Evolutionary conservation across 495 filamentous ascomycete genomes (phyloP), one percentile per base, ranked within the genome.

Genomic region (Aspergillus asperescens): DNA sequence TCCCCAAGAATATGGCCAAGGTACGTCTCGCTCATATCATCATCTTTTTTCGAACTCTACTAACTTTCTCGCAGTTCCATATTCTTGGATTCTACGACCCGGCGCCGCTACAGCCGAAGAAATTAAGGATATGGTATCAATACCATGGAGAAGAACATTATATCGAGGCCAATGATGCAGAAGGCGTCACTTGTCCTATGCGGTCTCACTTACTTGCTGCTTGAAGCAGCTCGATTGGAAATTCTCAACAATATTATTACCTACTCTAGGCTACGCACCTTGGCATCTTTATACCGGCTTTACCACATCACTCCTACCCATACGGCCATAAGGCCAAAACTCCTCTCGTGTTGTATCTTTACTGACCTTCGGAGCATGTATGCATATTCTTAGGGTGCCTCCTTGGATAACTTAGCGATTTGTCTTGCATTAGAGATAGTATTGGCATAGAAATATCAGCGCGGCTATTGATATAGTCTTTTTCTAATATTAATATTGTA

Each of bases 21-120:
- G 73, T 74, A 47, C 61, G 65, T 55, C 22, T 15, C 7, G 9
- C 20, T 44, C 13, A 29, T 18, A 31, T 42, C 22, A 19, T 24
- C 6, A 29, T 28, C 4, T 19, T 25, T 13, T 24, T 46, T 49
- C 4, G 4, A n/a, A 32, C 53, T 25, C 8, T 28, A 22, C 42
- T 67, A 42, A 67, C 43, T 38, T 24, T 16, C 20, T 32, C 45
- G 15, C 62, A 75, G 78, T 75, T 74, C 50, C 65, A 78, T 57
- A 66, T 82, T 13, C 57, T 79, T 5, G 80, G 80, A 3, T 82
- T 82, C 61, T 68, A 81, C 59, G 80, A 83, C 48, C 80, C 79
- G 7, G 77, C 76, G 9, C 80, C 81, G 9, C 62, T 76, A 22
- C 59, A 69, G 32, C 67, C 64, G 20, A 82, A 82, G 64, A 69